phyloP scores from a whole-genome alignment of 2,329 filamentous ascomycete genomes.

The Gaeumannomyces tritici region DNA sequence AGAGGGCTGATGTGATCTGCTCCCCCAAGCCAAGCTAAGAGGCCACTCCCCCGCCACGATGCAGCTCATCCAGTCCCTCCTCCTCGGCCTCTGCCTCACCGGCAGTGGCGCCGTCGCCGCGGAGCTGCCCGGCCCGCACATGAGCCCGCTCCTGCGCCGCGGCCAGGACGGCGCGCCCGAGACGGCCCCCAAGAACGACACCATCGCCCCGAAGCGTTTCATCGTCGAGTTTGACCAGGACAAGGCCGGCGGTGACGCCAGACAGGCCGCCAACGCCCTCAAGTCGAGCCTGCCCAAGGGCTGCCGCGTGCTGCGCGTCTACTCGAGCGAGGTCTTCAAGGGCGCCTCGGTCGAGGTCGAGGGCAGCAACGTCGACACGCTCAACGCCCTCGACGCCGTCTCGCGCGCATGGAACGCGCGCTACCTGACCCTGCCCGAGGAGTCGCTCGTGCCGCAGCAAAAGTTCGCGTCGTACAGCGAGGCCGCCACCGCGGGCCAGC shows the following conservation, averaged over 20 bases:
- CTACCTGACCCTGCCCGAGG: background rate
- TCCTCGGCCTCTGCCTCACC: too few relatives aligned
- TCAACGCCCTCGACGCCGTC: conserved; percentile 6
- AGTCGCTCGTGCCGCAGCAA: background rate
- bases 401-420: background rate
- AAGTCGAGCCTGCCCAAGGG: background rate
- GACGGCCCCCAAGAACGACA: background rate
- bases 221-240: background rate
- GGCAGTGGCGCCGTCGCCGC: too few relatives aligned
- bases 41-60: too few relatives aligned
- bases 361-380: conserved; percentile 12
- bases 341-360: conserved; percentile 12
- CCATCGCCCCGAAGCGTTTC: background rate
- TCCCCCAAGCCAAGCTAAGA: too few relatives aligned
- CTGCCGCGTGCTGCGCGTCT: background rate
- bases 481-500: background rate
- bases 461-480: background rate
- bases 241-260: too few relatives aligned
- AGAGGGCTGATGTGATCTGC: too few relatives aligned
- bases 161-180: too few relatives aligned
- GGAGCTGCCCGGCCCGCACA: too few relatives aligned
- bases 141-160: too few relatives aligned
- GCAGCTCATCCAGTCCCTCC: too few relatives aligned
- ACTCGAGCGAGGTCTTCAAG: conserved; percentile 10
- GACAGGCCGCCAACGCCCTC: background rate